Evolutionary conservation across 2,329 filamentous ascomycete species (phyloP).

Genomic region (Periconia sp.): DNA sequence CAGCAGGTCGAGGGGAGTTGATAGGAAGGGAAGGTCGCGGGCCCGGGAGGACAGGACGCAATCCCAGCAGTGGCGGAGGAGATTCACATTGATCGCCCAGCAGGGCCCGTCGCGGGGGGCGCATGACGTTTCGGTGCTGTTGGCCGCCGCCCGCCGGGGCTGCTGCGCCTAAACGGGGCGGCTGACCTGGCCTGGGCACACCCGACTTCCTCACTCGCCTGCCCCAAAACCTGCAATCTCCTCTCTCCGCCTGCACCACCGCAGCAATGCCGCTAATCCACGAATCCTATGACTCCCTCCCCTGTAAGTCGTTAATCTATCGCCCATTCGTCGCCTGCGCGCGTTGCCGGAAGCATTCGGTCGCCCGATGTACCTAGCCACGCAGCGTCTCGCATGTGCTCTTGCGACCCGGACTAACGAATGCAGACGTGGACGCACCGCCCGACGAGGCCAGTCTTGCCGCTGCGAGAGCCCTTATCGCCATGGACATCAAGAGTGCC

Average conservation of each 20-base stretch:
- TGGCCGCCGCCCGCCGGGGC: neutral
- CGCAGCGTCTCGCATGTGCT: conserved; percentile 50
- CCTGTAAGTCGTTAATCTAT: conserved; percentile 64
- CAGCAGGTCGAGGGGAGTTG: neutral
- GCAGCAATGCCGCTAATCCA: conserved; percentile 69
- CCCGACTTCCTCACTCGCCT: conserved; percentile 16
- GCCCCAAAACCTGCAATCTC: conserved; percentile 19
- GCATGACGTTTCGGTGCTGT: conserved; percentile 17
- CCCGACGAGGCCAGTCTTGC: conserved; percentile 68
- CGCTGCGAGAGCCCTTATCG: conserved; percentile 73
- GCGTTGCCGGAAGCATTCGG: conserved; percentile 54
- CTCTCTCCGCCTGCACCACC: conserved; percentile 10
- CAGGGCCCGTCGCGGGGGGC: conserved; percentile 6
- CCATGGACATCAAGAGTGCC: conserved; percentile 59
- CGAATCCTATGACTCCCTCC: conserved; percentile 78
- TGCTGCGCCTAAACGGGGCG: conserved; percentile 7
- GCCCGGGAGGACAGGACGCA: too few species aligned
- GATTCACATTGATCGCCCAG: neutral
- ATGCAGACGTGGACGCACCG: conserved; percentile 78
- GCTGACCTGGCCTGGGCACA: conserved; percentile 10
- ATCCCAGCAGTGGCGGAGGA: too few species aligned
- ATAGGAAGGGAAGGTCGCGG: conserved; percentile 9
- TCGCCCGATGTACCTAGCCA: conserved; percentile 58
- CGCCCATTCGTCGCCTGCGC: conserved; percentile 1
- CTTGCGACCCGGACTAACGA: conserved; percentile 50